Conservation (phyloP, 2,329 filamentous ascomycete genomes). For the Conoideocrella luteorostrata region DNA sequence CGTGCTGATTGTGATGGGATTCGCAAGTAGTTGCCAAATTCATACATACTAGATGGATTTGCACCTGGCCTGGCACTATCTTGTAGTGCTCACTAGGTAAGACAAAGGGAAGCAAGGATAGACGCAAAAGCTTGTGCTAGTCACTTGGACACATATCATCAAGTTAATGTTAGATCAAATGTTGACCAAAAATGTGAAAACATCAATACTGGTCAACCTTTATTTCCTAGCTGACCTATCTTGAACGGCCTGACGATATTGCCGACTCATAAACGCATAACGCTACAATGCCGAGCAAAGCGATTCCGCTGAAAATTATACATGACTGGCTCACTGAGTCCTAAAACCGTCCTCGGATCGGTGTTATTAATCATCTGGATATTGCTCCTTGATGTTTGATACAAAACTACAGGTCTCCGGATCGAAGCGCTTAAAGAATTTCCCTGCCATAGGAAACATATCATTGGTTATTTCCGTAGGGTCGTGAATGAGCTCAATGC, state of each 20-base stretch:
- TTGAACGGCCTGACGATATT: background rate
- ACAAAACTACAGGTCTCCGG: constrained; percentile 59
- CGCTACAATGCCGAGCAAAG: background rate
- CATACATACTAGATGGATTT: background rate
- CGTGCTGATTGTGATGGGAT: background rate
- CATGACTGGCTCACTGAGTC: too few relatives aligned
- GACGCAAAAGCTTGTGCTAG: background rate
- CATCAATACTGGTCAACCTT: background rate
- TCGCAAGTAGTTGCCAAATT: background rate
- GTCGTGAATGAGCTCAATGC: constrained; percentile 58
- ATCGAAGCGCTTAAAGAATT: constrained; percentile 87
- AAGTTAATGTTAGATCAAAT: background rate
- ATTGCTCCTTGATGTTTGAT: constrained; percentile 74
- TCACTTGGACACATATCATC: background rate
- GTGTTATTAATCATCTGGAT: constrained; percentile 66
- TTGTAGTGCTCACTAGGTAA: too few relatives aligned
- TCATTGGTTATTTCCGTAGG: constrained; percentile 41
- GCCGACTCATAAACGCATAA: constrained; percentile 1
- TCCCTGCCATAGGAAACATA: constrained; percentile 67
- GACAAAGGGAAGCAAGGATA: background rate
- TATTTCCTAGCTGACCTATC: background rate
- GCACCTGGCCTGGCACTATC: too few relatives aligned
- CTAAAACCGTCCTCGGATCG: too few relatives aligned
- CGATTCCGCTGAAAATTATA: background rate
- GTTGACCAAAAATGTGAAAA: background rate